A percentile compares a stretch with the other conserved stretches of the same genome.
Evolutionary conservation across 2,329 filamentous ascomycete species (phyloP).

Genomic region (Phoma herbarum): DNA sequence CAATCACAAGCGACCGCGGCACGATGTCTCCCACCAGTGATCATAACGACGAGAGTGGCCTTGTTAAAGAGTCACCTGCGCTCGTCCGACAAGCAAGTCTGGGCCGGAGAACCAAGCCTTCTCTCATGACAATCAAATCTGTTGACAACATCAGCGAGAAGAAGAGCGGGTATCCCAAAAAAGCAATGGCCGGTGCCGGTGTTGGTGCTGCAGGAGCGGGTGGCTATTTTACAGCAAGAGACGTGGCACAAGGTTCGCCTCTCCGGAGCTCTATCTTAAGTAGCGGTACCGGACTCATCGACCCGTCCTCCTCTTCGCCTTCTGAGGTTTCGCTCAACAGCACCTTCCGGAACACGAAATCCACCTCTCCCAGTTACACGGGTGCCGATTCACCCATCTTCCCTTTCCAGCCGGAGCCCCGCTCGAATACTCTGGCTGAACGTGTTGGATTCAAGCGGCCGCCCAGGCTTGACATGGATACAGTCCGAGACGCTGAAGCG

Average conservation of each 20-base stretch:
- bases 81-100: conserved; percentile 58
- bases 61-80: conserved; percentile 48
- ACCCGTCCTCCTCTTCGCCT: conserved; percentile 39
- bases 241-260: conserved; percentile 36
- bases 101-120: conserved; percentile 58
- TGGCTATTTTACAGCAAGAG: conserved; percentile 8
- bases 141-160: conserved; percentile 48
- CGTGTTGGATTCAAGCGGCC: conserved; percentile 62
- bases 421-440: conserved; percentile 49
- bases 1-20: conserved; percentile 44
- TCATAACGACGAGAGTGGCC: conserved; percentile 47
- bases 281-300: conserved; percentile 47
- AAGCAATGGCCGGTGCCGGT: conserved; percentile 22
- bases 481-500: conserved; percentile 80
- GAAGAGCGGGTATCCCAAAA: conserved; percentile 29
- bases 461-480: conserved; percentile 81
- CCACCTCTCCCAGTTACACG: conserved; percentile 28
- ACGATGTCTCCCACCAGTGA: conserved; percentile 43
- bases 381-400: conserved; percentile 40
- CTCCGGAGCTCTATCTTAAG: conserved; percentile 38
- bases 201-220: conserved; percentile 30
- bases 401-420: conserved; percentile 43
- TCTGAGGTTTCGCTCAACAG: conserved; percentile 48
- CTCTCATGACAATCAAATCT: conserved; percentile 58
- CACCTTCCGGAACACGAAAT: conserved; percentile 33